Evolutionary conservation across 768 basidiomycete species (phyloP).

Genomic region (Rhizopogon rudus): DNA sequence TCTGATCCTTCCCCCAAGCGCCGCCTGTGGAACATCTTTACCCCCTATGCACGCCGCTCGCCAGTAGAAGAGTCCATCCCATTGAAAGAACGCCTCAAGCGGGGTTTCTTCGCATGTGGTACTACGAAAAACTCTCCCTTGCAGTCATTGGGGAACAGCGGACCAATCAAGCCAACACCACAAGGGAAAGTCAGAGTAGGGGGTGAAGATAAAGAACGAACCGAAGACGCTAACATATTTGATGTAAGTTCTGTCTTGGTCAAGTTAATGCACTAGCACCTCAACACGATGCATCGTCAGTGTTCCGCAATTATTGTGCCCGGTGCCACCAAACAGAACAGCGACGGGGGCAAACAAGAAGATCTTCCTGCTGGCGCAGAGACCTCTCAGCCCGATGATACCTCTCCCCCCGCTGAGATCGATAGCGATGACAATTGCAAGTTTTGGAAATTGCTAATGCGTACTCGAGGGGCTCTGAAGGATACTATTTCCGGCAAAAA

Average conservation of each 20-base stretch:
- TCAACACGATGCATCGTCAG: neutral
- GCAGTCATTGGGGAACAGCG: fast-evolving
- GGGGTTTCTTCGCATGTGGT: neutral
- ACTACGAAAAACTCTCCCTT: neutral
- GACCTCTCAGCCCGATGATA: neutral
- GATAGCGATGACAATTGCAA: neutral
- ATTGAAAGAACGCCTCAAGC: neutral
- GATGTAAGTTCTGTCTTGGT: neutral
- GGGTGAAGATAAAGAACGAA: too few relatives aligned
- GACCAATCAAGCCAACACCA: too few relatives aligned
- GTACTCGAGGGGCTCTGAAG: neutral
- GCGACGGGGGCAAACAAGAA: neutral
- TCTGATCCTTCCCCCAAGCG: neutral
- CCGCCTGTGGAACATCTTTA: neutral
- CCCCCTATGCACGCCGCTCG: neutral
- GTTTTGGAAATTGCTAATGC: neutral
- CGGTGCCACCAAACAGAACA: too few relatives aligned
- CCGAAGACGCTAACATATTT: neutral
- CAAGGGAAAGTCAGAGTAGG: too few relatives aligned
- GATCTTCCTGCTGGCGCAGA: neutral
- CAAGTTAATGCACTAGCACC: neutral
- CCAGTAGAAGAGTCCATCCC: neutral
- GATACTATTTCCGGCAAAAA: neutral
- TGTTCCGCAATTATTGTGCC: neutral
- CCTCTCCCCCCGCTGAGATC: neutral